A percentile compares a stretch with the other conserved stretches of the same genome.
phyloP scores from a whole-genome alignment of 257 asterid species.

The Solanum paucissectum region DNA sequence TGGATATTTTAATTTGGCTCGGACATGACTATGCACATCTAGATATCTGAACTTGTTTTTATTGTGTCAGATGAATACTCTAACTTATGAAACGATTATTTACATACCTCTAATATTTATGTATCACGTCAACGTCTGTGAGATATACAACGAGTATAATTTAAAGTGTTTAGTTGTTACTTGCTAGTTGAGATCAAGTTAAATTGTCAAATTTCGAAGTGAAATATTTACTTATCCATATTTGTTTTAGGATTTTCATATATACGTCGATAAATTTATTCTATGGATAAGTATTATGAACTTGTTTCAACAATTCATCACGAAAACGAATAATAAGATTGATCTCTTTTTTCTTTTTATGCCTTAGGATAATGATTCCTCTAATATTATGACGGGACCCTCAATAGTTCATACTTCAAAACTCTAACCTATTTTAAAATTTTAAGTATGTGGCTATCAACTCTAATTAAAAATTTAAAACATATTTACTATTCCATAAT shows the following conservation, averaged over 20 bases:
- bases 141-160: no score
- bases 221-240: not conserved
- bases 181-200: not conserved
- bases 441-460: not conserved
- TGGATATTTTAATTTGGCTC: not conserved
- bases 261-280: no score
- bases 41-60: not conserved
- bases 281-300: no score
- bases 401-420: not conserved
- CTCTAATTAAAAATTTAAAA: not conserved
- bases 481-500: not conserved
- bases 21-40: no score
- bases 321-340: not conserved
- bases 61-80: not conserved
- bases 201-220: rapidly evolving
- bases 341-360: not conserved
- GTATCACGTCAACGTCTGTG: not conserved
- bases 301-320: no score
- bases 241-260: no score
- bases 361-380: not conserved
- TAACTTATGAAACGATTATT: not conserved
- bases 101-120: not conserved
- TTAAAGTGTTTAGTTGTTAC: no score
- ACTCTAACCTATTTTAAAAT: not conserved
- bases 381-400: not conserved